phyloP scores from a whole-genome alignment of 495 filamentous ascomycete genomes.

The Penicillium lividum region DNA sequence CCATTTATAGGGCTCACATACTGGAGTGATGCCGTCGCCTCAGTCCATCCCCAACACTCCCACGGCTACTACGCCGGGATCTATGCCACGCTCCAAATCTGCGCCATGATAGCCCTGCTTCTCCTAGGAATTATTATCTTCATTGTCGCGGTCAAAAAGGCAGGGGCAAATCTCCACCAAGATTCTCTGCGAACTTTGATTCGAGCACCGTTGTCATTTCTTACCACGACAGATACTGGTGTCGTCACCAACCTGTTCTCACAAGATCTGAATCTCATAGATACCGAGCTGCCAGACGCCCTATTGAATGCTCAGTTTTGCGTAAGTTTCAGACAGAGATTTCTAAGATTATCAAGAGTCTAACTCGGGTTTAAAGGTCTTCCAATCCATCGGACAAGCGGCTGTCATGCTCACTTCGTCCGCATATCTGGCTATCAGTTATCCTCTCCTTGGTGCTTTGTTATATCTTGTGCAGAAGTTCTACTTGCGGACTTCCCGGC shows the following conservation, averaged over 20 bases:
- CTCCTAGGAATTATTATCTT: conserved; percentile 12
- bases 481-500: not conserved
- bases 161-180: not conserved
- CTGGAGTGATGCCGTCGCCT: conserved; percentile 35
- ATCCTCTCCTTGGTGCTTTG: not conserved
- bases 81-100: conserved; percentile 33
- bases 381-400: not conserved
- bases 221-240: conserved; percentile 1
- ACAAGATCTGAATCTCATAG: conserved; percentile 5
- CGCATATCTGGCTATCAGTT: not conserved
- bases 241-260: conserved; percentile 1
- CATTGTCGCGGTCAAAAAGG: conserved; percentile 5
- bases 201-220: not conserved
- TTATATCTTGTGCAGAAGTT: not conserved
- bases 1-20: conserved; percentile 28
- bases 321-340: not conserved
- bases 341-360: too few relatives aligned
- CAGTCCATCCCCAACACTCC: conserved; percentile 26
- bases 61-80: conserved; percentile 36
- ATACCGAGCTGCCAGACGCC: conserved; percentile 8
- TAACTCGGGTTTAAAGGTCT: not conserved
- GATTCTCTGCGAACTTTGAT: not conserved
- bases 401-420: conserved; percentile 2
- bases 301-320: not conserved
- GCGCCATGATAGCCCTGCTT: conserved; percentile 9